Conservation (phyloP, 2,329 filamentous ascomycete genomes). For the Microsporum ferrugineum region DNA sequence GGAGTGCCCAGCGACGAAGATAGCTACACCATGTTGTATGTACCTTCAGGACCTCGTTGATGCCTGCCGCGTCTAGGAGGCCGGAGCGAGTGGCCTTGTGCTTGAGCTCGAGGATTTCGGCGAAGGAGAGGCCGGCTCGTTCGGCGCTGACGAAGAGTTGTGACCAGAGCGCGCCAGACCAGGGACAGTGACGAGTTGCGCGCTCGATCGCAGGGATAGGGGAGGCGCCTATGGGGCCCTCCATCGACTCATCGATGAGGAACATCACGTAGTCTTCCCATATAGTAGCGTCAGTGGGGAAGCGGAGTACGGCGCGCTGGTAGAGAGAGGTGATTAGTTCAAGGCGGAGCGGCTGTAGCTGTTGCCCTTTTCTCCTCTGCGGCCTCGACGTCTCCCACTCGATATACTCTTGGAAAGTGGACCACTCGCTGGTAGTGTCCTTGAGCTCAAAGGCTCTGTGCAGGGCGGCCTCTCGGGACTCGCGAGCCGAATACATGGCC, state of each 20-base stretch:
- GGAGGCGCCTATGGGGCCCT: slow-evolving; percentile 34
- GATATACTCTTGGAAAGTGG: slow-evolving; percentile 55
- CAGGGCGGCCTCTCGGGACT: slow-evolving; percentile 44
- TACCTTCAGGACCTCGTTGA: slow-evolving; percentile 80
- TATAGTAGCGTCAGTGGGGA: slow-evolving; percentile 59
- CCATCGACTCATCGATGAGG: slow-evolving; percentile 44
- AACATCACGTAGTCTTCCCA: slow-evolving; percentile 82
- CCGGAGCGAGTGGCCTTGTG: slow-evolving; percentile 80
- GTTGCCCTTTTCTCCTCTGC: slow-evolving; percentile 36
- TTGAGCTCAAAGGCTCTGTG: slow-evolving; percentile 41
- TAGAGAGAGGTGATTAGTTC: slow-evolving; percentile 54
- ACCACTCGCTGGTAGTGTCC: slow-evolving; percentile 44
- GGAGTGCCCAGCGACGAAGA: slow-evolving; percentile 72
- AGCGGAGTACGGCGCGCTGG: slow-evolving; percentile 62
- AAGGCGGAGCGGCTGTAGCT: slow-evolving; percentile 31
- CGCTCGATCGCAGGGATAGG: slow-evolving; percentile 64
- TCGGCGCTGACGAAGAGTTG: slow-evolving; percentile 79
- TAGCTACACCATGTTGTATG: slow-evolving; percentile 93
- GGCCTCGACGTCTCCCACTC: slow-evolving; percentile 60
- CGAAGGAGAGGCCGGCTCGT: slow-evolving; percentile 61
- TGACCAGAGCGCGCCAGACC: slow-evolving; percentile 84
- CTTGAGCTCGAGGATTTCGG: slow-evolving; percentile 79
- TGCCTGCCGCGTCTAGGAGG: slow-evolving; percentile 70
- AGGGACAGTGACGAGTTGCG: slow-evolving; percentile 81
- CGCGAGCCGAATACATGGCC: slow-evolving; percentile 42